Conservation (phyloP, 352 stramenopile genomes). For the Pythium graminicola region DNA sequence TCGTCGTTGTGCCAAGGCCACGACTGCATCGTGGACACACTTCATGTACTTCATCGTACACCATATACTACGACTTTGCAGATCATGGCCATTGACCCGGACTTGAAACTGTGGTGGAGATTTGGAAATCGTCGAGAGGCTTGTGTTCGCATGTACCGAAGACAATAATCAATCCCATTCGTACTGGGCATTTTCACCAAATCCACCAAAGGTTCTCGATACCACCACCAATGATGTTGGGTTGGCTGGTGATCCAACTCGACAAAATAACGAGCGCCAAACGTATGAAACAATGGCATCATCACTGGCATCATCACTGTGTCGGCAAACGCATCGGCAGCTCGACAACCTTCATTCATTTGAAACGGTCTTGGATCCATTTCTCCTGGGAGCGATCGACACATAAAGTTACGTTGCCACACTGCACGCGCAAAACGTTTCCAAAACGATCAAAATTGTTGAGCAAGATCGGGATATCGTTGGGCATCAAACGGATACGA, state of each 20-base stretch:
- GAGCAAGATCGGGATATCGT: too few relatives aligned
- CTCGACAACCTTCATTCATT: background rate
- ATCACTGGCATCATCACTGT: conserved; percentile 1
- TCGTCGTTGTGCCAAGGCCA: background rate
- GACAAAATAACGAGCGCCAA: conserved; percentile 3
- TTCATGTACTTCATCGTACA: background rate
- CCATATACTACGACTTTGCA: conserved; percentile 2
- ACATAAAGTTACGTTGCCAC: too few relatives aligned
- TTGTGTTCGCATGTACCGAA: background rate
- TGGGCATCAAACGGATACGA: too few relatives aligned
- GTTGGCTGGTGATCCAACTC: background rate
- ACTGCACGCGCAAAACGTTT: too few relatives aligned
- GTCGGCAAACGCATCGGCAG: background rate
- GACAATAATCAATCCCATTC: background rate
- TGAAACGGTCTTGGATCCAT: too few relatives aligned
- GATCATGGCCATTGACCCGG: background rate
- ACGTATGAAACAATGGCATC: background rate
- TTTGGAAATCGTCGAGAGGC: background rate
- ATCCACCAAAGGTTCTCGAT: background rate
- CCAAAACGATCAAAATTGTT: too few relatives aligned
- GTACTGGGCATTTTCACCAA: too few relatives aligned
- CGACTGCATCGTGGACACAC: background rate
- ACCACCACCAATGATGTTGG: conserved; percentile 3
- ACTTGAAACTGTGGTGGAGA: background rate
- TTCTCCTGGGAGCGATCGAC: background rate